These are phyloP conservation scores for Phytophthora hybrid DNA, from an alignment of 352 stramenopile species.

Conservation along the genomic window DNA sequence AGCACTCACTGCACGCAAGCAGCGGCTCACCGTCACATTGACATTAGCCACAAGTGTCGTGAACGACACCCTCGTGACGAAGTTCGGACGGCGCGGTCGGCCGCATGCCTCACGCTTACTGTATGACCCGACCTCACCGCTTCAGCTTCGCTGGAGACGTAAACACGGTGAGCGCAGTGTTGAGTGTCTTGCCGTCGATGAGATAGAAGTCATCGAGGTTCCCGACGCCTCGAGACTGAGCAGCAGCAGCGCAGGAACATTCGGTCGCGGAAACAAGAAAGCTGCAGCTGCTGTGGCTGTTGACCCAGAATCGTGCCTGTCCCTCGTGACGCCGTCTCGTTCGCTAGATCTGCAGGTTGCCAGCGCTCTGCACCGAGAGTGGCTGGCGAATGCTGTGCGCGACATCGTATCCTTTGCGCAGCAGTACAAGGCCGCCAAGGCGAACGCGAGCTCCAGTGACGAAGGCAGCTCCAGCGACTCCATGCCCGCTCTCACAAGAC, in stretches of 20 bases:
- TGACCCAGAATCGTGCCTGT: slow-evolving; percentile 59
- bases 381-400: slow-evolving; percentile 72
- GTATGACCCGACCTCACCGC: slow-evolving; percentile 73
- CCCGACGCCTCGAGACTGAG: slow-evolving; percentile 18
- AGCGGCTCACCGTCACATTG: slow-evolving; percentile 69
- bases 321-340: slow-evolving; percentile 56
- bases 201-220: slow-evolving; percentile 52
- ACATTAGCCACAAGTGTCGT: slow-evolving; percentile 66
- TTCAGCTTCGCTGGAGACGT: slow-evolving; percentile 75
- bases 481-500: slow-evolving; percentile 4
- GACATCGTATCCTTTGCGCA: slow-evolving; percentile 72
- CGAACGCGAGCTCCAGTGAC: slow-evolving; percentile 12
- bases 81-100: slow-evolving; percentile 76
- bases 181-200: slow-evolving; percentile 65
- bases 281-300: slow-evolving; percentile 48
- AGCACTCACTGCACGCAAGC: slow-evolving; percentile 58
- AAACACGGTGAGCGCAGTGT: slow-evolving; percentile 79
- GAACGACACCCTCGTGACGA: slow-evolving; percentile 74
- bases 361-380: slow-evolving; percentile 75
- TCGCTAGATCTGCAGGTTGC: slow-evolving; percentile 76
- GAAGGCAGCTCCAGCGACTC: slow-evolving; percentile 20
- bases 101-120: slow-evolving; percentile 76
- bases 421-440: slow-evolving; percentile 66
- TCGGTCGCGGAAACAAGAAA: slow-evolving; percentile 59
- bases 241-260: slow-evolving; percentile 7